A percentile compares a stretch with the other conserved stretches of the same genome.
Evolutionary conservation across 441 rosid species (phyloP).

Genomic region (Populus tomentosa): DNA sequence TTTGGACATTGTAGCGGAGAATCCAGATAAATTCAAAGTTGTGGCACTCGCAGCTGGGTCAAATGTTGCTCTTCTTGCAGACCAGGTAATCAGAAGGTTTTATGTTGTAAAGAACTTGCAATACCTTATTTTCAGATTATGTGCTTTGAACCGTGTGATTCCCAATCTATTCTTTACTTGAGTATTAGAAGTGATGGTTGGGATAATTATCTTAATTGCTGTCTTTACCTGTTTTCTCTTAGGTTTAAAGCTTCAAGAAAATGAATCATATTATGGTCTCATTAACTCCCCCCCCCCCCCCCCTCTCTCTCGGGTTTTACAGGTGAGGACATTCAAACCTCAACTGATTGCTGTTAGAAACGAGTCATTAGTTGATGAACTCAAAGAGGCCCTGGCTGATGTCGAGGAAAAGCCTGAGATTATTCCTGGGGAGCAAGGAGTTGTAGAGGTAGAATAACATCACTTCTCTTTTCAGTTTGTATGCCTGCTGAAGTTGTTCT

Average conservation of each 20-base stretch:
- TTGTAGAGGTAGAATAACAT: constrained; percentile 52
- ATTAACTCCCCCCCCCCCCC: neutral
- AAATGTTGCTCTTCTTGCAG: constrained; percentile 85
- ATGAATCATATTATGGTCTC: neutral
- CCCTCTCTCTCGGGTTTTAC: constrained; percentile 10
- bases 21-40: constrained; percentile 79
- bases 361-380: constrained; percentile 64
- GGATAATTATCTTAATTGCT: neutral
- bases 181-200: neutral
- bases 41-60: constrained; percentile 97
- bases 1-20: constrained; percentile 79
- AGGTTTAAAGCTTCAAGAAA: neutral
- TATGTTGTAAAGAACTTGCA: constrained; percentile 2
- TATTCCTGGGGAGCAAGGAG: constrained; percentile 84
- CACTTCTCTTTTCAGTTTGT: constrained; percentile 10
- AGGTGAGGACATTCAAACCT: constrained; percentile 87
- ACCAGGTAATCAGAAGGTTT: constrained; percentile 51
- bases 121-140: constrained; percentile 15
- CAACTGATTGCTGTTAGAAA: constrained; percentile 72
- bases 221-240: neutral
- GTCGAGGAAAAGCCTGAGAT: constrained; percentile 75
- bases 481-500: constrained; percentile 6
- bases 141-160: neutral
- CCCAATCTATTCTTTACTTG: constrained; percentile 1
- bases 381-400: constrained; percentile 78